Evolutionary conservation across 257 asterid genomes (phyloP).

Genomic region (Perilla frutescens): DNA sequence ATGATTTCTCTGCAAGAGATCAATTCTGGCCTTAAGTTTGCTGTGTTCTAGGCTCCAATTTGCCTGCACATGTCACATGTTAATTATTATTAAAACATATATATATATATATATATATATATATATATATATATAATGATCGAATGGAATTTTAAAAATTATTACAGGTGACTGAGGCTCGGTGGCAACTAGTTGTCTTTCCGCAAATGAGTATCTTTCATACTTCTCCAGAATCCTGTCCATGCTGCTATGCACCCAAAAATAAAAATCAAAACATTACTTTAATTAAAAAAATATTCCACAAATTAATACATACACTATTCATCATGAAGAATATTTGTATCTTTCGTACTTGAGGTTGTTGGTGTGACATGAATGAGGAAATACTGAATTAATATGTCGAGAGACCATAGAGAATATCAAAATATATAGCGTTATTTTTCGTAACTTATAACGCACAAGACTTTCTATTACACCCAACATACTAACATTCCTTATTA

Average conservation of each 20-base stretch:
- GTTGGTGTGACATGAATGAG: too few species aligned
- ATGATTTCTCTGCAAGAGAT: constrained; percentile 55
- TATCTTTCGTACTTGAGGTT: too few species aligned
- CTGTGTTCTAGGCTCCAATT: constrained; percentile 60
- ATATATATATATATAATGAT: not conserved
- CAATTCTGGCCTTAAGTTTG: constrained; percentile 69
- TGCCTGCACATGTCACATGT: constrained; percentile 43
- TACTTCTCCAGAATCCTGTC: constrained; percentile 55
- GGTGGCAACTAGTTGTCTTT: constrained; percentile 36
- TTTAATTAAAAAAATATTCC: not conserved
- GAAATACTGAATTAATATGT: too few species aligned
- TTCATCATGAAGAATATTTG: too few species aligned
- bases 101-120: not conserved
- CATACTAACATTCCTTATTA: too few species aligned
- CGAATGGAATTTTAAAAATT: not conserved
- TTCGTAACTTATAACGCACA: too few species aligned
- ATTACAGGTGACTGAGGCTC: constrained; percentile 46
- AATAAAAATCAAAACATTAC: not conserved
- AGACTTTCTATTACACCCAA: too few species aligned
- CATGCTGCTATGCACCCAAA: constrained; percentile 45
- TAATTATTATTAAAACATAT: not conserved
- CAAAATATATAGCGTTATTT: too few species aligned
- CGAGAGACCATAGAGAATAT: too few species aligned
- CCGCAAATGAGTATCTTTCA: constrained; percentile 50
- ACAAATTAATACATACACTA: too few species aligned